Evolutionary conservation across 768 basidiomycete species (phyloP), one percentile per base, ranked within the genome.

Genomic region (Auriculariales sp.): DNA sequence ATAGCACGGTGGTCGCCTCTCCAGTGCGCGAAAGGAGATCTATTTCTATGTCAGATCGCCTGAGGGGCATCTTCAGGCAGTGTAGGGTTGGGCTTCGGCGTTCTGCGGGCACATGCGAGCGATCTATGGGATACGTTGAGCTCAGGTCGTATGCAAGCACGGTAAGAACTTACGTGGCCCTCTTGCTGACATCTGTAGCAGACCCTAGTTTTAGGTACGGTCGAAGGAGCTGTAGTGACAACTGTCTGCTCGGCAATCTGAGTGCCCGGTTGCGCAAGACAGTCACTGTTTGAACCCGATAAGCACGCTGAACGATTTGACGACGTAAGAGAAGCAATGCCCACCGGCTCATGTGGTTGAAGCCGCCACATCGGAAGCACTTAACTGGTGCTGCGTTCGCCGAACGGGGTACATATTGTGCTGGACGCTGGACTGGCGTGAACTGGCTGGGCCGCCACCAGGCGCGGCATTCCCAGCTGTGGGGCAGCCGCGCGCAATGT

Each of bases 161-260:
- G 2, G 12, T 22, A 28, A 14, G 31, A 1, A 70, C 84, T 64
- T 61, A 90, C 87, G 69, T 91, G 87, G 55, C 88, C 88, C 63
- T 86, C 83, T 62, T 81, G 78, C 60, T 85, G 81, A 59, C 89
- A 91, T 60, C 86, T 89, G 68, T 86, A 91, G 62, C 88, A 91
- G 47, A 83, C 86, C 70, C 83, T 90, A 54, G 61, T 76, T 66
- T 77, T 84, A 49, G 67, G 63, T 35, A 68, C 69, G 35, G 71
- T 70, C 9, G 51, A 54, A 25, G 55, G 47, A 12, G 71, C 63
- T 28, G 68, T 69, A 29, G 50, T 49, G 31, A 71, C 69, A 22
- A 72, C 70, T 42, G 67, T 61, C 46, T 71, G 69, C 36, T 74
- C 74, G 36, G 68, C 62, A 19, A 68, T 62, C 24, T 71, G 68